A percentile compares a stretch with the other conserved stretches of the same genome.
phyloP scores from a whole-genome alignment of 1,139 yeast genomes.

The Scheffersomyces illinoinensis region DNA sequence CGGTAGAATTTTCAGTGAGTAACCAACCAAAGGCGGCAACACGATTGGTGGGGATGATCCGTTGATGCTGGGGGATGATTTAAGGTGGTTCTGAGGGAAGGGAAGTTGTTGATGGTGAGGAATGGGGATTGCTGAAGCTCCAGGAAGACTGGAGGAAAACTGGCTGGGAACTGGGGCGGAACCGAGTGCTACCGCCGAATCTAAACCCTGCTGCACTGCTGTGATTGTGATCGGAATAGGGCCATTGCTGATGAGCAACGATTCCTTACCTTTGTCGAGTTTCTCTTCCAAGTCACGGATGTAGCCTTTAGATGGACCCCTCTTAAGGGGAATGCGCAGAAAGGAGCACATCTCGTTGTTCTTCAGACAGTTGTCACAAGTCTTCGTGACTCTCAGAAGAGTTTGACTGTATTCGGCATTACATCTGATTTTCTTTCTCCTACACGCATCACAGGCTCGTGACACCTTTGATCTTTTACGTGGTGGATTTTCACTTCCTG shows the following conservation, averaged over 20 bases:
- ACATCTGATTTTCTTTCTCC: conserved; percentile 64
- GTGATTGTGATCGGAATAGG: not conserved
- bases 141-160: conserved; percentile 1
- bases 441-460: conserved; percentile 68
- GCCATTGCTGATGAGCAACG: not conserved
- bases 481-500: conserved; percentile 21
- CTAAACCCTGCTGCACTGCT: not conserved
- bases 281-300: conserved; percentile 45
- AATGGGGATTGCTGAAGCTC: conserved; percentile 1
- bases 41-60: conserved; percentile 22
- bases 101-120: conserved; percentile 18
- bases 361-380: conserved; percentile 59
- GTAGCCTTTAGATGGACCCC: conserved; percentile 79
- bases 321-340: conserved; percentile 66
- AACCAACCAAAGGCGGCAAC: conserved; percentile 25
- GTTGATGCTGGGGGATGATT: conserved; percentile 2
- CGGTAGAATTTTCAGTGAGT: conserved; percentile 10
- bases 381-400: conserved; percentile 45
- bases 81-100: conserved; percentile 14
- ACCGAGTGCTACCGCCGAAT: not conserved
- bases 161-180: not conserved
- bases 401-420: conserved; percentile 52
- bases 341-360: conserved; percentile 59
- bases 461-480: conserved; percentile 67
- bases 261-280: conserved; percentile 12